Conservation (phyloP, 768 basidiomycete genomes). For the Mycena leptocephala region DNA sequence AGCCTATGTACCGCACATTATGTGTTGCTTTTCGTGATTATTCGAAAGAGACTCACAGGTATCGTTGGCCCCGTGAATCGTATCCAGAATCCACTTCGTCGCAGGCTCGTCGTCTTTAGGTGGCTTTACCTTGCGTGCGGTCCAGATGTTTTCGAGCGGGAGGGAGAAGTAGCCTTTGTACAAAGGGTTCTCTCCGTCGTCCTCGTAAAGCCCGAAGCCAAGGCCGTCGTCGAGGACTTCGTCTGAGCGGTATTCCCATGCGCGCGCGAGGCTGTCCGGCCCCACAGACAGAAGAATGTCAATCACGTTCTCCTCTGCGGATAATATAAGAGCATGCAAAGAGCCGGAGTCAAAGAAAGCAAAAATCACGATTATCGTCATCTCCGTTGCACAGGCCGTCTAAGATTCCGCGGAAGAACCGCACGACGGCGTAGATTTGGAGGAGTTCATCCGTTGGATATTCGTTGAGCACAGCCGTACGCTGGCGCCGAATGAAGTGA, state of each 20-base stretch:
- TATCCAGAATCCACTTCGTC: not conserved
- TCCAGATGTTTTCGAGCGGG: not conserved
- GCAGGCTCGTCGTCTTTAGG: slow-evolving; percentile 11
- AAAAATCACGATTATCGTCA: not conserved
- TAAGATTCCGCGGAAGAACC: too few species aligned
- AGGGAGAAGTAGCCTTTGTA: not conserved
- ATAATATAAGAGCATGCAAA: too few species aligned
- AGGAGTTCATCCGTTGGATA: too few species aligned
- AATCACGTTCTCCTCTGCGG: not conserved
- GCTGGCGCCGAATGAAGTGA: too few species aligned
- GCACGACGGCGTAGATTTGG: too few species aligned
- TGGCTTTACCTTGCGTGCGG: slow-evolving; percentile 7
- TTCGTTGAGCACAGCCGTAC: too few species aligned
- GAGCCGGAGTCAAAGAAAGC: not conserved
- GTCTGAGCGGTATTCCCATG: not conserved
- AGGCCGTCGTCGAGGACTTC: not conserved
- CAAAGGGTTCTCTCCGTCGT: not conserved
- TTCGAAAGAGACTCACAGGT: not conserved
- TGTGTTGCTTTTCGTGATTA: too few species aligned
- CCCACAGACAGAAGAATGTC: not conserved
- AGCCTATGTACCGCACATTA: too few species aligned
- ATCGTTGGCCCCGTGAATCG: not conserved
- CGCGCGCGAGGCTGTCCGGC: not conserved
- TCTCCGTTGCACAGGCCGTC: not conserved
- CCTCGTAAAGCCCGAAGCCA: not conserved